These are phyloP conservation scores for Exophiala mesophila DNA, from an alignment of 2,329 filamentous ascomycete genomes.

Conservation along the genomic window DNA sequence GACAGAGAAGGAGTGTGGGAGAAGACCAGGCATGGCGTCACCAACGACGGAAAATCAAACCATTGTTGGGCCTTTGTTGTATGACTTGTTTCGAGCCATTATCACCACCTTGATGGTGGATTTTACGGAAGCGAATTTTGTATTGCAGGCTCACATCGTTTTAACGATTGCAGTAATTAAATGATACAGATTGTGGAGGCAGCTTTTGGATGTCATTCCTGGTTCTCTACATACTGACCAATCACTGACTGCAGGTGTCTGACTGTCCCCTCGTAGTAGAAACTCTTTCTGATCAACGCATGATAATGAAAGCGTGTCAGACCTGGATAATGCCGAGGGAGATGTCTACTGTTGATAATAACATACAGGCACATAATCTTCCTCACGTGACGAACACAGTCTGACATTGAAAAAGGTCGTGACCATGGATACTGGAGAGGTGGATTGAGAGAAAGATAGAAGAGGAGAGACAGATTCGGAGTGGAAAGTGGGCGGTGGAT, in stretches of 20 bases:
- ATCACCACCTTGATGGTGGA: neutral
- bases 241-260: neutral
- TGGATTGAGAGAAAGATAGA: neutral
- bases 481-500: too few relatives aligned
- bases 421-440: constrained; percentile 41
- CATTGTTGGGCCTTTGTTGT: neutral
- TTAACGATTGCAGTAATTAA: constrained; percentile 14
- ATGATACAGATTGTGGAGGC: too few relatives aligned
- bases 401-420: constrained; percentile 36
- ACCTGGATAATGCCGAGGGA: constrained; percentile 24
- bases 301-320: constrained; percentile 7
- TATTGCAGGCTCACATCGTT: neutral
- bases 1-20: neutral
- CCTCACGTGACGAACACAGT: constrained; percentile 43
- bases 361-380: constrained; percentile 26
- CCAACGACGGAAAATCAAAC: neutral
- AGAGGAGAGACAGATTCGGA: too few relatives aligned
- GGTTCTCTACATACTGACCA: too few relatives aligned
- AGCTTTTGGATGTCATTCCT: too few relatives aligned
- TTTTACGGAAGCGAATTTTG: neutral
- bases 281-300: constrained; percentile 12
- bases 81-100: neutral
- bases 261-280: constrained; percentile 13
- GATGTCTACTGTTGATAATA: too few relatives aligned
- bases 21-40: neutral